phyloP scores from a whole-genome alignment of 768 basidiomycete genomes.

The Lentinula raphanica region DNA sequence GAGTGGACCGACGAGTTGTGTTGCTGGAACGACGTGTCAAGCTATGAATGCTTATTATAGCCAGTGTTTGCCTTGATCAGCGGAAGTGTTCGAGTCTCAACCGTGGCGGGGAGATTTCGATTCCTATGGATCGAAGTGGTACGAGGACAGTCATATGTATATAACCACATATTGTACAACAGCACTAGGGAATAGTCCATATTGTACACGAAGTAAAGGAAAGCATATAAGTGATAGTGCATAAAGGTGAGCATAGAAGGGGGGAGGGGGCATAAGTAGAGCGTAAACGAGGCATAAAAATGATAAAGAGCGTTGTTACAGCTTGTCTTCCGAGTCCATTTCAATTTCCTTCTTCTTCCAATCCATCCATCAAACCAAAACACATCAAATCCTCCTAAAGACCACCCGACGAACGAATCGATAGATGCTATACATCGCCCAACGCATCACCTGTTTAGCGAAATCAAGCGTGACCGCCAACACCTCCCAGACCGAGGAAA shows the following conservation, averaged over 20 bases:
- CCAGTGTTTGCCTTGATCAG: not conserved
- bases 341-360: not conserved
- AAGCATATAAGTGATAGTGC: not conserved
- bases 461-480: too few species aligned
- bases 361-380: not conserved
- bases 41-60: not conserved
- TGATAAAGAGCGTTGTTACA: too few species aligned
- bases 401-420: not conserved
- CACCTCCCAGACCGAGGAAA: not conserved
- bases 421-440: not conserved
- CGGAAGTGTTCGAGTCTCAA: not conserved
- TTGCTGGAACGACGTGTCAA: not conserved
- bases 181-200: not conserved
- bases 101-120: not conserved
- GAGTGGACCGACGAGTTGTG: not conserved
- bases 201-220: not conserved
- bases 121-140: too few species aligned
- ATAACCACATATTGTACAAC: too few species aligned
- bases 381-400: not conserved
- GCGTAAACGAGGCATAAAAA: not conserved
- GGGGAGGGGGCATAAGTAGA: too few species aligned
- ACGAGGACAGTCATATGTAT: too few species aligned
- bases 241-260: not conserved
- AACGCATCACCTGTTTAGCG: not conserved
- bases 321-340: too few species aligned